Evolutionary conservation across 345 rosid genomes (phyloP).

Genomic region (Combretum micranthum): DNA sequence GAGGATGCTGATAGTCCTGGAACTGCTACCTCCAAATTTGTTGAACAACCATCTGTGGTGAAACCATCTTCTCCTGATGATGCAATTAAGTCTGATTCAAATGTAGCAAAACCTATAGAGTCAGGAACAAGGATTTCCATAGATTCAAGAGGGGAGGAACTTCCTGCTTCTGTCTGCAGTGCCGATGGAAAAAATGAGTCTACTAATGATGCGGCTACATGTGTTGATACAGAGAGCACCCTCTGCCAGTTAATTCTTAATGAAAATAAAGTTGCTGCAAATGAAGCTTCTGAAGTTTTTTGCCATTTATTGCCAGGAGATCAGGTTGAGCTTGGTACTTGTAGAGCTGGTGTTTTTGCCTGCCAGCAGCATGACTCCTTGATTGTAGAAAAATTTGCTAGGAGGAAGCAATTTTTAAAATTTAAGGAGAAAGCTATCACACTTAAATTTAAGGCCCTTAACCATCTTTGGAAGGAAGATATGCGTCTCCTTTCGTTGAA

Average conservation of each 20-base stretch:
- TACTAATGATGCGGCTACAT: conserved; percentile 15
- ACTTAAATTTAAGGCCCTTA: conserved; percentile 73
- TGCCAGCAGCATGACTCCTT: conserved; percentile 24
- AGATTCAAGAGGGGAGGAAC: conserved; percentile 14
- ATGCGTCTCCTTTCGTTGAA: conserved; percentile 38
- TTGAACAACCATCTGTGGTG: conserved; percentile 24
- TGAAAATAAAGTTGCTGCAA: conserved; percentile 58
- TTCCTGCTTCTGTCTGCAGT: conserved; percentile 5
- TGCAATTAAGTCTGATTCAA: conserved; percentile 20
- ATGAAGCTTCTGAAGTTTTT: conserved; percentile 48
- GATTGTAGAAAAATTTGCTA: conserved; percentile 39
- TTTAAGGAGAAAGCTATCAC: conserved; percentile 72
- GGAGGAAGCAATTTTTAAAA: conserved; percentile 36
- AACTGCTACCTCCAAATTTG: conserved; percentile 57
- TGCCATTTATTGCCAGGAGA: conserved; percentile 40
- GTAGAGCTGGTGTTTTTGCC: conserved; percentile 18
- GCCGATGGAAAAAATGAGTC: conserved; percentile 11
- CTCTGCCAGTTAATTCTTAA: conserved; percentile 35
- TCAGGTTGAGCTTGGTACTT: conserved; percentile 21
- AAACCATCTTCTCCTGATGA: conserved; percentile 22
- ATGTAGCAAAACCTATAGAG: conserved; percentile 12
- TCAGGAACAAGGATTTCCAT: conserved; percentile 11
- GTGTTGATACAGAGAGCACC: conserved; percentile 24
- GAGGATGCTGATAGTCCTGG: conserved; percentile 62
- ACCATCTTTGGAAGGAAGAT: conserved; percentile 87